phyloP scores from a whole-genome alignment of 164 flowering plant species.

The Liriodendron chinense region DNA sequence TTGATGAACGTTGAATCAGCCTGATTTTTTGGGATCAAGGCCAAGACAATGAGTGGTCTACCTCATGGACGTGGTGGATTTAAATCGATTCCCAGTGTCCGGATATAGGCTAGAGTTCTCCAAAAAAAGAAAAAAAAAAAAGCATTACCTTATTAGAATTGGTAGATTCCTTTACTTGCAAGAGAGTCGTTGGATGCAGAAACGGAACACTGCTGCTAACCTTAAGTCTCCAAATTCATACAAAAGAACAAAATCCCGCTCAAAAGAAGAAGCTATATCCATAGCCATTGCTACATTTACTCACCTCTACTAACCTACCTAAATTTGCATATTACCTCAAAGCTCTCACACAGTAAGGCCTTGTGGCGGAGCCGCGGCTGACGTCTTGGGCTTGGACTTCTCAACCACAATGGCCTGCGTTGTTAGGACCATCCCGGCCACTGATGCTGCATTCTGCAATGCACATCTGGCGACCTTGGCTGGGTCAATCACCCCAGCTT shows the following conservation, averaged over 20 bases:
- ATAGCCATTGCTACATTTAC: neutral
- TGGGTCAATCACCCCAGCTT: slow-evolving; percentile 96
- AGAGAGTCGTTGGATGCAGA: no score
- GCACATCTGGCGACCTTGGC: slow-evolving; percentile 97
- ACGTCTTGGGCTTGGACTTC: slow-evolving; percentile 64
- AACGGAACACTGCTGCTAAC: no score
- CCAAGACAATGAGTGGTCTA: no score
- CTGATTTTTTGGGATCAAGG: no score
- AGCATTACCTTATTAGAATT: no score
- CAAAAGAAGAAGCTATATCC: neutral
- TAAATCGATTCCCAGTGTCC: no score
- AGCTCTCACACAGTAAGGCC: slow-evolving; percentile 46
- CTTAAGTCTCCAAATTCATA: neutral
- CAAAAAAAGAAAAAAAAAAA: no score
- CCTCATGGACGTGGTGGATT: no score
- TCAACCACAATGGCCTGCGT: slow-evolving; percentile 99
- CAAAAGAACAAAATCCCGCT: neutral
- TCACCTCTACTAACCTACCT: neutral
- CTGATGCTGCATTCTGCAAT: slow-evolving; percentile 90
- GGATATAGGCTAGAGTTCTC: no score
- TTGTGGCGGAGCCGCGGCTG: slow-evolving; percentile 58
- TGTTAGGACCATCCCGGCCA: slow-evolving; percentile 99
- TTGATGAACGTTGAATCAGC: no score
- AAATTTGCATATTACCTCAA: neutral
- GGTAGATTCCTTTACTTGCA: no score